Conservation (phyloP, 2,329 filamentous ascomycete species). For the Teratosphaeria zuluensis region DNA sequence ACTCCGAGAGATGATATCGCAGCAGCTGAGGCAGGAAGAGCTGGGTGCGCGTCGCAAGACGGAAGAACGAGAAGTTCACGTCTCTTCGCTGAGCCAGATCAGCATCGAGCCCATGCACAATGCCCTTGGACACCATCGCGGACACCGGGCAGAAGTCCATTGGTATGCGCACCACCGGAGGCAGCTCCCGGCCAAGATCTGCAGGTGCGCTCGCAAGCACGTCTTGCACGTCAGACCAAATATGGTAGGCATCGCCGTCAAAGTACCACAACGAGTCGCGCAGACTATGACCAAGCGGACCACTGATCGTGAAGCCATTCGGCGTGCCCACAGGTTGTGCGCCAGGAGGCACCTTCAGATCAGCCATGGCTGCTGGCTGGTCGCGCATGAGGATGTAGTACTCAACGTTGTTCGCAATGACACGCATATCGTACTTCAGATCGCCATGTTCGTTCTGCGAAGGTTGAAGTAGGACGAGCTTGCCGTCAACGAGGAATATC, state of each 20-base stretch:
- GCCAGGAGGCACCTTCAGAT: conserved; percentile 7
- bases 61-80: conserved; percentile 80
- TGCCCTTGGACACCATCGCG: conserved; percentile 76
- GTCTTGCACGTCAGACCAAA: conserved; percentile 83
- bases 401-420: conserved; percentile 91
- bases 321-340: conserved; percentile 5
- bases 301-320: conserved; percentile 11
- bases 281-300: conserved; percentile 42
- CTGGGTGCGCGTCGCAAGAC: conserved; percentile 84
- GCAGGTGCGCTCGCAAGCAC: conserved; percentile 62
- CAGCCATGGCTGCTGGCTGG: conserved; percentile 37
- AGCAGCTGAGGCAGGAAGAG: conserved; percentile 85
- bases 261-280: conserved; percentile 91
- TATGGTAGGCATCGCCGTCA: conserved; percentile 73
- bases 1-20: conserved; percentile 64
- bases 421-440: conserved; percentile 95
- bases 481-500: conserved; percentile 92
- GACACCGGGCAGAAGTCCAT: conserved; percentile 96
- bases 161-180: conserved; percentile 63
- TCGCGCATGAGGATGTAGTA: conserved; percentile 91
- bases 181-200: conserved; percentile 59
- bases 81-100: conserved; percentile 90
- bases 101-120: conserved; percentile 81
- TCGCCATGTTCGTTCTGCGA: conserved; percentile 72
- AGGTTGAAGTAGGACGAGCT: conserved; percentile 83